Base-by-base conservation (phyloP, 2,329 filamentous ascomycete genomes). In the Sporothrix pallida region DNA sequence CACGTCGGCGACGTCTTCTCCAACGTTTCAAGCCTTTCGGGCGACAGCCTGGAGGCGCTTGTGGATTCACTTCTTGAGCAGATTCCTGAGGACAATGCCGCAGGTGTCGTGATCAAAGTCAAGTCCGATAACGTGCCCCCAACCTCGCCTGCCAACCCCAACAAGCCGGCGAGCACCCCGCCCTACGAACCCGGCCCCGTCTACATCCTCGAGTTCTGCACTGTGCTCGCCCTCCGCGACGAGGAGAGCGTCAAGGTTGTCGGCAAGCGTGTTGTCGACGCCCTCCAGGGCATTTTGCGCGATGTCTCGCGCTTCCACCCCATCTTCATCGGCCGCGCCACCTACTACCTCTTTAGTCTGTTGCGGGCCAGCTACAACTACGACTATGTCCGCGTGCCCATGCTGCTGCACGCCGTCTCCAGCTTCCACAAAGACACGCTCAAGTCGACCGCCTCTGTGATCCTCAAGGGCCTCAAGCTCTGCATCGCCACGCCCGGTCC, bases 151-250 rank as follows among this genome's bases (percentile, higher is more conserved):
- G 80, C 88, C 2, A 90, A 91, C 77, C 89, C 87, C 20, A 86
- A 87, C 60, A 60, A 62, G 76, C 76, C 81, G 8, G 86, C 79
- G 10, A 87, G 86, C 73, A 87, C 86, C 17, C 87, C 91, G 2
- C 85, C 87, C 13, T 99, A 99, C 79, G 94, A 98, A 78, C 94
- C 96, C 0, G 90, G 91, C 1, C 87, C 96, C 70, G 91, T 97
- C 0, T 99, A 97, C 79, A 88, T 97, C n/a, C 86, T 99, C 12
- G 96, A 99, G 79, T 87, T 98, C 74, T 93, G 93, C 52, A 98
- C 96, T 0, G 88, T 95, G 1, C 84, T 98, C 48, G 91, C 93
- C 8, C 86, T 97, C 10, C 88, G 93, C 73, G 92, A 97, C 78
- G 85, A 90, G 17, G 87, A 92, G 75, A 93, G 93, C 0, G 87